phyloP scores from a whole-genome alignment of 139 green algal species.

The Mychonastes homosphaera region DNA sequence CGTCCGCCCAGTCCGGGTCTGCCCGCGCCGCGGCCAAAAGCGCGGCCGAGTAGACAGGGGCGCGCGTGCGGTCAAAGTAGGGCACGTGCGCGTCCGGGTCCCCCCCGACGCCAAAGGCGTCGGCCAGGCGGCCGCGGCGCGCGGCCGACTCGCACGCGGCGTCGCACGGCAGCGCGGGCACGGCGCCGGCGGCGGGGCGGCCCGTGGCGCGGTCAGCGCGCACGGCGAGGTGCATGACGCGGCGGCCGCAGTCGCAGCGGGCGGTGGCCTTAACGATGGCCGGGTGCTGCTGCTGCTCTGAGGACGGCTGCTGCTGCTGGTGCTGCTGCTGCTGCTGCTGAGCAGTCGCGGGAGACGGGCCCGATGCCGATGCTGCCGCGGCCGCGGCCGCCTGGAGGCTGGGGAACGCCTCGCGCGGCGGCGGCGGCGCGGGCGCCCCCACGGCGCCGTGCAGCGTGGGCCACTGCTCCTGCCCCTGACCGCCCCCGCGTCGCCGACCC shows the following conservation, averaged over 20 bases:
- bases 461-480: conserved; percentile 1
- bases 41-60: conserved; percentile 17
- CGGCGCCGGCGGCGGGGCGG: not conserved
- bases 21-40: conserved; percentile 24
- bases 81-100: conserved; percentile 28
- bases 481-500: not conserved
- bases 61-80: conserved; percentile 39
- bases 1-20: conserved; percentile 26
- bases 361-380: not conserved
- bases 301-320: not conserved
- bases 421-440: not conserved
- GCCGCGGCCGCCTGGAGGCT: conserved; percentile 10
- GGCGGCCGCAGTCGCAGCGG: conserved; percentile 46
- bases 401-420: conserved; percentile 18
- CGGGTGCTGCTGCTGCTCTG: not conserved
- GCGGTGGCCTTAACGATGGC: conserved; percentile 16
- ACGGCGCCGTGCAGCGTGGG: not conserved
- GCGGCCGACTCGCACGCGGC: conserved; percentile 30
- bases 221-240: conserved; percentile 38
- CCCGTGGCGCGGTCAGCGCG: not conserved
- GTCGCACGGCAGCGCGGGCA: conserved; percentile 40
- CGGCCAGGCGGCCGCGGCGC: conserved; percentile 33
- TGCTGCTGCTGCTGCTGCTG: conserved; percentile 8
- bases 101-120: conserved; percentile 56
- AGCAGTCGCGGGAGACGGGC: not conserved